phyloP scores from a whole-genome alignment of 1,139 yeast genomes.

The Pneumocystis canis region DNA sequence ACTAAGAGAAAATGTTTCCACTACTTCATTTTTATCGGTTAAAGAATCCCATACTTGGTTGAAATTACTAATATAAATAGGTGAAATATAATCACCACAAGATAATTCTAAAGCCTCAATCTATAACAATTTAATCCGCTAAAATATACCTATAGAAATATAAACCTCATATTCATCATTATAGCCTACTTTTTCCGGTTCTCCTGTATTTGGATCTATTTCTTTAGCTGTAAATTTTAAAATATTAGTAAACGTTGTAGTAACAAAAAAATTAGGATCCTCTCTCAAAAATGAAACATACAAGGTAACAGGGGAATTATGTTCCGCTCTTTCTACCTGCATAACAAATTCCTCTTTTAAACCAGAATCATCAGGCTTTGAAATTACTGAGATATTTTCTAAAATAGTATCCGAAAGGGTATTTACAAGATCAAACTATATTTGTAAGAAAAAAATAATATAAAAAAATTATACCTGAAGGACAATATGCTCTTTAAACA shows the following conservation, averaged over 20 bases:
- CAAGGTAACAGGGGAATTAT: constrained; percentile 57
- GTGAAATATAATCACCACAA: constrained; percentile 72
- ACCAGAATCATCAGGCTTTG: constrained; percentile 36
- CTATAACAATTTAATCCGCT: not conserved
- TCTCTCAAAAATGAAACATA: constrained; percentile 66
- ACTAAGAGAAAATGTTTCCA: constrained; percentile 45
- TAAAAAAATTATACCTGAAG: constrained; percentile 23
- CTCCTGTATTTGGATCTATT: constrained; percentile 58
- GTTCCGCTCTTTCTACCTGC: constrained; percentile 57
- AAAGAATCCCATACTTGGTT: constrained; percentile 62
- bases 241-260: constrained; percentile 50
- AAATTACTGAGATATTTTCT: constrained; percentile 63
- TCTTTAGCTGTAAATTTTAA: constrained; percentile 70
- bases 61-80: constrained; percentile 68
- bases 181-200: constrained; percentile 71
- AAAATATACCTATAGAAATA: not conserved
- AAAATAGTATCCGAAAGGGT: constrained; percentile 66
- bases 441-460: not conserved
- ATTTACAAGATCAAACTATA: constrained; percentile 68
- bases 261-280: constrained; percentile 27
- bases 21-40: constrained; percentile 34
- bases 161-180: constrained; percentile 76
- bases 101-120: constrained; percentile 54
- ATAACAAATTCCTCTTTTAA: constrained; percentile 59
- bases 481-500: constrained; percentile 62